Evolutionary conservation across 2,329 filamentous ascomycete genomes (phyloP), one percentile per base, ranked within the genome.

Genomic region (Monilinia fructicola): DNA sequence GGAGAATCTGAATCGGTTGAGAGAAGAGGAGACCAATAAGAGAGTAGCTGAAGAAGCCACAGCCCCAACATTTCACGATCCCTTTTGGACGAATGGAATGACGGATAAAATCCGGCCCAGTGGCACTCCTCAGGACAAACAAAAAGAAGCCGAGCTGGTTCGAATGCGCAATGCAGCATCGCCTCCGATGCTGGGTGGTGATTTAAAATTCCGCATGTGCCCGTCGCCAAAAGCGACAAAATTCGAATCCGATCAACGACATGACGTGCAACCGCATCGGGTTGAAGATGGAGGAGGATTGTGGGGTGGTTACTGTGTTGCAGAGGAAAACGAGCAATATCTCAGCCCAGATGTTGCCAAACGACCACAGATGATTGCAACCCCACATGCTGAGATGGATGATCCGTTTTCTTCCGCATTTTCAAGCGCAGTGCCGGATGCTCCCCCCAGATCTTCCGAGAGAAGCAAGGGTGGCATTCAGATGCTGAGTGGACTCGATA

Each of bases 141-240:
- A 71, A 31, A 74, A 74, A 38, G 75, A 77, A 68, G 73, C 71
- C 44, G 75, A 73, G 58, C 71, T 86, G 50, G 79, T 82, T 68
- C 81, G 82, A 35, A 84, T 87, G 80, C 82, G 82, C 28, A 87
- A 87, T 68, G 81, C 81, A 54, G 83, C 84, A 35, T 84, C 83
- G 53, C 94, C 94, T 52, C 94, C 94, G 12, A 96, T 98, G 93
- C 85, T 97, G 14, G 94, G 94, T 66, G 80, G 82, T 67, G 90
- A 96, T 71, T 84, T 98, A 65, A 81, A 83, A 35, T 96, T 97
- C 76, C 91, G 92, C 44, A 86, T 85, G 76, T 97, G 92, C 76
- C 83, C 85, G 12, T 97, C 93, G 35, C 94, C 94, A 7, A 89
- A 94, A 77, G 86, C 88, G 65, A 96, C 93, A 21, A 88, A 92